Evolutionary conservation across 1,284 basidiomycete genomes (phyloP), one percentile per base, ranked within the genome.

Genomic region (Ceratobasidium sp.): DNA sequence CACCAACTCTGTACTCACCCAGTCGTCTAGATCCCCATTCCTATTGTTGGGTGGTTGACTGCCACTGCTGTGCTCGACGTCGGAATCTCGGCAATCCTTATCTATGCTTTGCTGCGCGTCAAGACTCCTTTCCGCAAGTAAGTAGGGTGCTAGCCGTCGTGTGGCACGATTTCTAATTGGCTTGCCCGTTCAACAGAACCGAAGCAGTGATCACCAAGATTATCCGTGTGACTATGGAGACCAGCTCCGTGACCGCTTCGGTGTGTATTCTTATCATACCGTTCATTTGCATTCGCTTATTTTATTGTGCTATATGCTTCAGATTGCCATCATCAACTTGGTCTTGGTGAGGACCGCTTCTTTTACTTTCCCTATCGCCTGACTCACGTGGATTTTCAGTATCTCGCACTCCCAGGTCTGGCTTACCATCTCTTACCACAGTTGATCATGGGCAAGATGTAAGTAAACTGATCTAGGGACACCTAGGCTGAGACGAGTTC

Each of bases 381-480:
- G 9, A 51, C 11, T 14, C 48, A 48, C n/a, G n/a, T 33, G 59
- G 24, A 29, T 57, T 22, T 45, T 8, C 44, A 76, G 75, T 77
- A 77, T 29, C 57, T 77, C 15, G 75, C 64, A 51, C 69, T 77
- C 14, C 76, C 76, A 19, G 76, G 76, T 2, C 29, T 59, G 24
- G 76, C 76, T 5, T 77, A 74, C 48, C 76, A 77, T 36, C 72
- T 77, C n/a, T 64, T 77, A 44, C 76, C 76, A 17, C 76, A 77
- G 67, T 44, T 77, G 41, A 73, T 73, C 31, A 77, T 77, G 76
- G 76, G 76, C 50, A 77, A 77, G 72, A 66, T 77, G 76, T 75
- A 50, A 48, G 76, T 75, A 31, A 9, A 22, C 53, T 41, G 31
- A 15, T 33, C 24, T 33, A 31, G 17, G 22, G 41, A 60, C 29